phyloP scores from a whole-genome alignment of 441 rosid genomes.

The Omphalea diandra region DNA sequence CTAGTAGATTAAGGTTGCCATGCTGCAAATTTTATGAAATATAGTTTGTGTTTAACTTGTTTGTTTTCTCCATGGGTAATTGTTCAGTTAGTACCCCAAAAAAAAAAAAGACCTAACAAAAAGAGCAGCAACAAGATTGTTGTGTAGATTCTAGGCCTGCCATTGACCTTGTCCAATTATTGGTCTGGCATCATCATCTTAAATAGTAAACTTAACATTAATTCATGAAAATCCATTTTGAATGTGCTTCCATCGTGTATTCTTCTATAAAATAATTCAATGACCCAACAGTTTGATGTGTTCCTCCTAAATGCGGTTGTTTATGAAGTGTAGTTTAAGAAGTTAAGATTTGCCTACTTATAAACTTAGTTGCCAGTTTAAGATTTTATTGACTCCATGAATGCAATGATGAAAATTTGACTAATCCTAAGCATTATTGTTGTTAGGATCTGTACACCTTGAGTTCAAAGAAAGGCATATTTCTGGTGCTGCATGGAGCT shows the following conservation, averaged over 20 bases:
- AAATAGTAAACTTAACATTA: not conserved
- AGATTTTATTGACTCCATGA: not conserved
- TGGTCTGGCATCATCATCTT: constrained; percentile 2
- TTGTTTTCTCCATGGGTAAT: not conserved
- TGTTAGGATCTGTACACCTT: constrained; percentile 60
- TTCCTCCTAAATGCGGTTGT: not conserved
- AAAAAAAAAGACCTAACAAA: too few relatives aligned
- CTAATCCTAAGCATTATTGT: not conserved
- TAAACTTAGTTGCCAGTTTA: not conserved
- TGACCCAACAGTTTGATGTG: not conserved
- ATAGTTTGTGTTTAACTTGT: not conserved
- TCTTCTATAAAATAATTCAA: not conserved
- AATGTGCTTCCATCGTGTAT: not conserved
- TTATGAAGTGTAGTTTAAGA: not conserved
- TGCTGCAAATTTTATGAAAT: not conserved
- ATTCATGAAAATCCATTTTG: not conserved
- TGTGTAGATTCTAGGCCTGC: not conserved
- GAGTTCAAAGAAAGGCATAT: constrained; percentile 73
- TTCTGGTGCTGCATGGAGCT: constrained; percentile 92
- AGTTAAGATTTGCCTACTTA: not conserved
- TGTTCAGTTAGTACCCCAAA: not conserved
- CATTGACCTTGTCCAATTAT: not conserved
- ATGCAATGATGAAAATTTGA: not conserved
- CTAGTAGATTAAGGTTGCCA: constrained; percentile 2
- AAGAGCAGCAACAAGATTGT: not conserved